Base-by-base conservation (phyloP, 306 rosid species). In the Rosa chinensis region DNA sequence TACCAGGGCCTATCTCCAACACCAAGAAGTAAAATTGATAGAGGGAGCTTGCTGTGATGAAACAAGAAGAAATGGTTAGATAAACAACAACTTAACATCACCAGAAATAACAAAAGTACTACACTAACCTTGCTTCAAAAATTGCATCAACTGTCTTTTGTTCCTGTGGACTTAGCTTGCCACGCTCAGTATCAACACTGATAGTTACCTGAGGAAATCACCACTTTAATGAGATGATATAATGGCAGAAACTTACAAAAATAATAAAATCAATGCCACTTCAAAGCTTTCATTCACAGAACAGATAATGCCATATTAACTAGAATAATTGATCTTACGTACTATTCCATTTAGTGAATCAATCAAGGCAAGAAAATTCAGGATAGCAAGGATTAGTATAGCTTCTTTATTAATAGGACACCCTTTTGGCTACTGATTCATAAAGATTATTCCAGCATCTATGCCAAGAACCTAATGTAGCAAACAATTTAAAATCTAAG, bases 1-100 rank as follows among this genome's bases (percentile, higher is more conserved):
- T 95, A 97, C 99, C 99, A 95, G 35, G 99, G 99, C 61, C 99
- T 97, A 85, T 95, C 99, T 77, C 99, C 99, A 78, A 95, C 99
- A 68, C 99, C 99, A 70, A 92, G 94, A 84, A 95, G 80, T 70
- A 95, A 82, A 79, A 95, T 95, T 75, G 99, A 95, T 58, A 95
- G 93, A 32, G 98, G 99, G 66, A 86, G 89, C 63, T 95, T 91
- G 84, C 99, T 95, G 94, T 44, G 66, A 82, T 64, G 74, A 80
- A 73, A 63, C 4, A 82, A 66, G 48, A 16, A 73, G 17, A 47
- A 73, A 61, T 58, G 69, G 43, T 79, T n/a, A 68, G 50, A 67
- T 47, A 53, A 81, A 80, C 6, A 70, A 78, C 44, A 42, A 40
- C 18, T 59, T 12, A 10, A 5, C 28, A 63, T 35, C 7, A 23